Conservation (phyloP, 2,329 filamentous ascomycete genomes). For the Fusarium musae region DNA sequence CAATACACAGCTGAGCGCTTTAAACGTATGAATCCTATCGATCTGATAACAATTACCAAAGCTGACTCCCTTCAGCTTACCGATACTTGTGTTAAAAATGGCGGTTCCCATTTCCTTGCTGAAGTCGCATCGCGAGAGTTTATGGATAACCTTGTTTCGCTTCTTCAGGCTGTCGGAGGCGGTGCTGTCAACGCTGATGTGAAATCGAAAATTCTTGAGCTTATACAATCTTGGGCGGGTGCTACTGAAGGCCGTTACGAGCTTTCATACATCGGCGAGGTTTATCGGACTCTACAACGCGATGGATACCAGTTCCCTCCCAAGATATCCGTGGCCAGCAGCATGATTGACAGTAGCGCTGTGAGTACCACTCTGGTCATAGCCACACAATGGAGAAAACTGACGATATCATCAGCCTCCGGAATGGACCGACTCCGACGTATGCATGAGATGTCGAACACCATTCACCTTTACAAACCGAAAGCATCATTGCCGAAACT, state of each 20-base stretch:
- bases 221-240: slow-evolving; percentile 93
- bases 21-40: slow-evolving; percentile 71
- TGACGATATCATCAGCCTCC: slow-evolving; percentile 71
- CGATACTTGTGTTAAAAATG: slow-evolving; percentile 99
- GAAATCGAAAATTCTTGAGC: slow-evolving; percentile 87
- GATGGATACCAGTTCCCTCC: slow-evolving; percentile 94
- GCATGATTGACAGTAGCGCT: slow-evolving; percentile 96
- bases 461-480: slow-evolving; percentile 97
- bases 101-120: slow-evolving; percentile 90
- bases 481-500: slow-evolving; percentile 98
- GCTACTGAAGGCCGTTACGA: slow-evolving; percentile 88
- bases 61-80: slow-evolving; percentile 71
- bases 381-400: background rate
- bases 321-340: slow-evolving; percentile 86
- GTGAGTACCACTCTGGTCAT: slow-evolving; percentile 64
- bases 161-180: slow-evolving; percentile 82
- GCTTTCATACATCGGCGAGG: slow-evolving; percentile 86
- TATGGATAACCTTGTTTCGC: slow-evolving; percentile 94
- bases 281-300: slow-evolving; percentile 82
- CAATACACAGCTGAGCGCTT: slow-evolving; percentile 93
- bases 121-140: slow-evolving; percentile 98
- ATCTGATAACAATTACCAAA: background rate
- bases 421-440: slow-evolving; percentile 97
- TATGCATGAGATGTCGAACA: slow-evolving; percentile 97
- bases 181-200: slow-evolving; percentile 86